Conservation (phyloP, 805 yeast genomes). For the Candida nonsorbophila region DNA sequence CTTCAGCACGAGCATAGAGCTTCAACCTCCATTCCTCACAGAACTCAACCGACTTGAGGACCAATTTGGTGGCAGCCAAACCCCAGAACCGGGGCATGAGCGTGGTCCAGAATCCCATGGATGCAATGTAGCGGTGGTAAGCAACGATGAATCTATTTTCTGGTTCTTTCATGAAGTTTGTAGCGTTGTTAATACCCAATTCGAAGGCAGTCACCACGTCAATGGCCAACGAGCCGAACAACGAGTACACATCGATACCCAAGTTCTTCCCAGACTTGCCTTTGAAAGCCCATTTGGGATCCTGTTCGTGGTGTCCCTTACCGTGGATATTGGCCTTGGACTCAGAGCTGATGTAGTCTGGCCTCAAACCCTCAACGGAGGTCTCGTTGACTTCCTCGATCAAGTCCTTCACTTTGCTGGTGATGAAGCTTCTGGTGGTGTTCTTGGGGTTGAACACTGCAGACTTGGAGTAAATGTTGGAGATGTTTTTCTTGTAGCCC, state of each 20-base stretch:
- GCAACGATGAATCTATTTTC: constrained; percentile 34
- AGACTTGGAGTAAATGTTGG: constrained; percentile 28
- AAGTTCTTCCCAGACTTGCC: constrained; percentile 19
- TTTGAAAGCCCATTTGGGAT: constrained; percentile 26
- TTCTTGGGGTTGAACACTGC: constrained; percentile 27
- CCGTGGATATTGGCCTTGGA: constrained; percentile 28
- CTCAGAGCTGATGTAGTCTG: constrained; percentile 29
- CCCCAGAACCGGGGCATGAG: constrained; percentile 50
- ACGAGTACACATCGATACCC: constrained; percentile 49
- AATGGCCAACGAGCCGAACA: constrained; percentile 71
- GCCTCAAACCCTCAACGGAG: constrained; percentile 25
- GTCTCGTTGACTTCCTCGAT: constrained; percentile 18
- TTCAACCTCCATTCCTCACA: constrained; percentile 45
- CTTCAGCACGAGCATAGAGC: constrained; percentile 29
- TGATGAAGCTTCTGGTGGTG: constrained; percentile 18
- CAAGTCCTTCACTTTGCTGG: constrained; percentile 21
- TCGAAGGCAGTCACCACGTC: constrained; percentile 61
- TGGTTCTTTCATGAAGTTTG: constrained; percentile 38
- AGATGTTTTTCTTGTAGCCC: constrained; percentile 24
- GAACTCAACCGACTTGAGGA: constrained; percentile 29
- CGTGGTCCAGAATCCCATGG: constrained; percentile 65
- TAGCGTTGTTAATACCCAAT: constrained; percentile 46
- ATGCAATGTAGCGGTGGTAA: constrained; percentile 44
- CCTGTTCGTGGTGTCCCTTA: constrained; percentile 19
- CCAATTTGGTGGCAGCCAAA: constrained; percentile 39